Percentiles rank a stretch among this genome's conserved stretches.
Evolutionary conservation across 805 yeast genomes (phyloP).

Genomic region (Metschnikowia continentalis): DNA sequence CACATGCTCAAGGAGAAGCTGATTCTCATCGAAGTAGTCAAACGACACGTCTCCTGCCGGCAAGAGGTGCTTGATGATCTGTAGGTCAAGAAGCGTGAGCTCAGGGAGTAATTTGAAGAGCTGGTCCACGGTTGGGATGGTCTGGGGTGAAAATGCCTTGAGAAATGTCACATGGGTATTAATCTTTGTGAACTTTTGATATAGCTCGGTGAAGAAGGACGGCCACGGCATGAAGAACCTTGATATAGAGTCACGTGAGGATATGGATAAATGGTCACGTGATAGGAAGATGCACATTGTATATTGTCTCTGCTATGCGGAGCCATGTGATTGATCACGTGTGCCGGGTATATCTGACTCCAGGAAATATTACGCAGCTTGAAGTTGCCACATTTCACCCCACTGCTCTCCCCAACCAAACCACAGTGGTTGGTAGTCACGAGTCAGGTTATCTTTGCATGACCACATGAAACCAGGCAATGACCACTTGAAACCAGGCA

Average conservation of each 20-base stretch:
- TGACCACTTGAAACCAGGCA: neutral
- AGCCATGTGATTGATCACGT: too few species aligned
- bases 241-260: neutral
- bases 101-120: slow-evolving; percentile 28
- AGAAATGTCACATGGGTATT: slow-evolving; percentile 38
- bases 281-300: too few species aligned
- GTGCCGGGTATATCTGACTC: too few species aligned
- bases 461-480: neutral
- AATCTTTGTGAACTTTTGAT: slow-evolving; percentile 14
- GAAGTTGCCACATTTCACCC: too few species aligned
- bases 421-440: too few species aligned
- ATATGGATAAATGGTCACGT: neutral
- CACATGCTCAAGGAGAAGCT: slow-evolving; percentile 41
- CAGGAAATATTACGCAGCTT: too few species aligned
- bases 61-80: slow-evolving; percentile 54
- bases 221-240: slow-evolving; percentile 9
- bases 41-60: slow-evolving; percentile 65
- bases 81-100: slow-evolving; percentile 51
- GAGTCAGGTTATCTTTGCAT: too few species aligned
- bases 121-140: slow-evolving; percentile 27
- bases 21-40: slow-evolving; percentile 78
- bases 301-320: too few species aligned
- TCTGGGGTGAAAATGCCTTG: slow-evolving; percentile 17
- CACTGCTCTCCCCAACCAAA: too few species aligned
- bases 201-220: slow-evolving; percentile 7